phyloP scores from a whole-genome alignment of 306 rosid species.

The Quercus cerris region DNA sequence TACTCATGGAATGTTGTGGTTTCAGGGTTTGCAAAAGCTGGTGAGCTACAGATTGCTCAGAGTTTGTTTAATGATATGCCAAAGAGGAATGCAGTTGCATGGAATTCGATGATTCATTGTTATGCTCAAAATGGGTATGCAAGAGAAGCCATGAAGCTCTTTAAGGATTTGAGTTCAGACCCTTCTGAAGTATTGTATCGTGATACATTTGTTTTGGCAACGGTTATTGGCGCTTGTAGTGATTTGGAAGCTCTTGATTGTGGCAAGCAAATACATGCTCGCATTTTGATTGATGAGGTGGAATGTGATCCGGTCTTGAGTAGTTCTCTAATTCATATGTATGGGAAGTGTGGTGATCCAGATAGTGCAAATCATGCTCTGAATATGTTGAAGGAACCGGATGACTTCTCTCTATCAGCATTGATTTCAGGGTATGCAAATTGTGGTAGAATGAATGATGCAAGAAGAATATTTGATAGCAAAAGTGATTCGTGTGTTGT shows the following conservation, averaged over 20 bases:
- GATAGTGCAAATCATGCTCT: slow-evolving; percentile 49
- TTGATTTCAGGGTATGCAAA: slow-evolving; percentile 60
- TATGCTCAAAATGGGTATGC: slow-evolving; percentile 55
- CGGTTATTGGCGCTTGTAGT: slow-evolving; percentile 57
- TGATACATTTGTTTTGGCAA: slow-evolving; percentile 54
- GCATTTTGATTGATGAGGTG: slow-evolving; percentile 44
- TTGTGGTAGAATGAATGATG: slow-evolving; percentile 64
- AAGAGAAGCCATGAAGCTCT: slow-evolving; percentile 46
- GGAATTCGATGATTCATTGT: slow-evolving; percentile 71
- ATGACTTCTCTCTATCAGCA: slow-evolving; percentile 80
- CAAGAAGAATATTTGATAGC: slow-evolving; percentile 54
- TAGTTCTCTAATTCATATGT: slow-evolving; percentile 58
- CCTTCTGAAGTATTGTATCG: slow-evolving; percentile 21
- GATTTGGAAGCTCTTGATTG: slow-evolving; percentile 51
- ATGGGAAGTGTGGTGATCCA: slow-evolving; percentile 73
- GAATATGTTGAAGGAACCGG: slow-evolving; percentile 50
- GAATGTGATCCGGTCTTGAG: slow-evolving; percentile 58
- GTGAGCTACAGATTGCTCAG: slow-evolving; percentile 44
- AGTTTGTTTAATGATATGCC: slow-evolving; percentile 63
- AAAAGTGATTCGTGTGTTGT: slow-evolving; percentile 42
- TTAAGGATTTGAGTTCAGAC: slow-evolving; percentile 54
- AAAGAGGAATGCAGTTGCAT: slow-evolving; percentile 41
- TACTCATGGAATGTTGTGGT: slow-evolving; percentile 60
- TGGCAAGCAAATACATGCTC: slow-evolving; percentile 83
- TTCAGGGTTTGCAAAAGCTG: slow-evolving; percentile 52